Percentiles rank a stretch among this genome's conserved stretches.
Evolutionary conservation across 345 rosid genomes (phyloP).

Genomic region (Euphorbia lathyris): DNA sequence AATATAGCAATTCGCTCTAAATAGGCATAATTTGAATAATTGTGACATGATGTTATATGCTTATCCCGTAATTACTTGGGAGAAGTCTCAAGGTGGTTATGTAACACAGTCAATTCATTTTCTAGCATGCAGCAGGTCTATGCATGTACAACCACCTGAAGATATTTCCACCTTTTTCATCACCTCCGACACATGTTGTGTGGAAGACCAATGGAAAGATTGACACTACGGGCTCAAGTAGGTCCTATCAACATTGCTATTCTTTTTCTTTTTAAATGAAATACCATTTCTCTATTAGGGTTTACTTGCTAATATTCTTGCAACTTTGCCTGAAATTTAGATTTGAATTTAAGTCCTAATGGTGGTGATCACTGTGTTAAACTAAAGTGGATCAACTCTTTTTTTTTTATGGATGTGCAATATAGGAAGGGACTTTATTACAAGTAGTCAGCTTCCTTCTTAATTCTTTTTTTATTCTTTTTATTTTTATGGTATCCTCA

Average conservation of each 20-base stretch:
- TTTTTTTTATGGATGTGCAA: neutral
- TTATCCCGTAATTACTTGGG: neutral
- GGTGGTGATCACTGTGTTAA: neutral
- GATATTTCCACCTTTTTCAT: conserved; percentile 61
- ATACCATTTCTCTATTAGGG: neutral
- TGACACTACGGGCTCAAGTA: conserved; percentile 42
- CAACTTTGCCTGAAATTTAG: neutral
- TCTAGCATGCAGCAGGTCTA: conserved; percentile 76
- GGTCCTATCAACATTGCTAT: conserved; percentile 16
- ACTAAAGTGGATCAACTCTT: neutral
- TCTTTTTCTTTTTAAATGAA: neutral
- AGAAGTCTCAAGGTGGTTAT: conserved; percentile 6
- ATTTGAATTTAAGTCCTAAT: neutral
- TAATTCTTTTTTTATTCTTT: too few species aligned
- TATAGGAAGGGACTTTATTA: neutral
- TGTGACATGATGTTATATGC: conserved; percentile 7
- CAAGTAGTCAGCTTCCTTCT: neutral
- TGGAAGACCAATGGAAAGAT: conserved; percentile 52
- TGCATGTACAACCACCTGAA: conserved; percentile 65
- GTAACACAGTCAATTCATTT: conserved; percentile 9
- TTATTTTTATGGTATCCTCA: neutral
- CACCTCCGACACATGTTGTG: conserved; percentile 40
- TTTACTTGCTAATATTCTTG: neutral
- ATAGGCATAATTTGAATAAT: too few species aligned
- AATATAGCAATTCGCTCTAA: too few species aligned